Percentiles rank a stretch among this genome's conserved stretches.
Evolutionary conservation across 495 filamentous ascomycete genomes (phyloP).

Genomic region (Podospora pseudocomata): DNA sequence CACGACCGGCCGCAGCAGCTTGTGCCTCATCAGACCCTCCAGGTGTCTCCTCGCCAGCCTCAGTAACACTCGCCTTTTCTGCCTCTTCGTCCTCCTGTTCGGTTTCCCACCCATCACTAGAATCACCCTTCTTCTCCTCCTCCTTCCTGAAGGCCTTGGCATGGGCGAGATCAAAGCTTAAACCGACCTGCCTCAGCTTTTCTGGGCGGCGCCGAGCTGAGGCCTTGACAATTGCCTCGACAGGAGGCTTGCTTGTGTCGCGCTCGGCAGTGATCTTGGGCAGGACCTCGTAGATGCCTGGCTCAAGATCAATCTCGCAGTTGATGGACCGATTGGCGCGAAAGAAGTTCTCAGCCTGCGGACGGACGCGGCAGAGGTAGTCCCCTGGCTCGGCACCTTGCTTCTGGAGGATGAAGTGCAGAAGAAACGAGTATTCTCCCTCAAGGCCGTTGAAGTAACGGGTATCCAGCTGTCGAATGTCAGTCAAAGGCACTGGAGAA

Average conservation of each 20-base stretch:
- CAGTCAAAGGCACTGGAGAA: not conserved
- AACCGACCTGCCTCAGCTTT: constrained; percentile 77
- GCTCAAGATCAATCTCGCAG: constrained; percentile 75
- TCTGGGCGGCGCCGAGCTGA: constrained; percentile 62
- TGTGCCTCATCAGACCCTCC: not conserved
- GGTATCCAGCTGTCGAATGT: constrained; percentile 59
- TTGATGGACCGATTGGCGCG: constrained; percentile 71
- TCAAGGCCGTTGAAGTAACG: constrained; percentile 80
- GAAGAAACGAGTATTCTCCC: constrained; percentile 72
- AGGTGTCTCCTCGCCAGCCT: not conserved
- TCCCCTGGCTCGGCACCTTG: constrained; percentile 63
- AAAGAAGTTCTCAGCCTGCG: constrained; percentile 50
- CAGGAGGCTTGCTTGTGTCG: constrained; percentile 45
- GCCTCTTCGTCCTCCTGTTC: constrained; percentile 23
- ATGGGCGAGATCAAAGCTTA: constrained; percentile 81
- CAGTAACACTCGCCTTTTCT: constrained; percentile 22
- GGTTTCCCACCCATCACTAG: constrained; percentile 25
- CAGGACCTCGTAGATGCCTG: constrained; percentile 74
- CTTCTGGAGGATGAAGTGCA: constrained; percentile 79
- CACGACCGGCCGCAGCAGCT: not conserved
- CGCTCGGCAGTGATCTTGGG: constrained; percentile 75
- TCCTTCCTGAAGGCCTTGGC: constrained; percentile 63
- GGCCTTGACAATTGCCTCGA: constrained; percentile 64
- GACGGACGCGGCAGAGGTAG: constrained; percentile 71
- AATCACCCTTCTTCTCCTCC: constrained; percentile 7